Conservation (phyloP, 345 rosid species). For the Erodium maritimum region DNA sequence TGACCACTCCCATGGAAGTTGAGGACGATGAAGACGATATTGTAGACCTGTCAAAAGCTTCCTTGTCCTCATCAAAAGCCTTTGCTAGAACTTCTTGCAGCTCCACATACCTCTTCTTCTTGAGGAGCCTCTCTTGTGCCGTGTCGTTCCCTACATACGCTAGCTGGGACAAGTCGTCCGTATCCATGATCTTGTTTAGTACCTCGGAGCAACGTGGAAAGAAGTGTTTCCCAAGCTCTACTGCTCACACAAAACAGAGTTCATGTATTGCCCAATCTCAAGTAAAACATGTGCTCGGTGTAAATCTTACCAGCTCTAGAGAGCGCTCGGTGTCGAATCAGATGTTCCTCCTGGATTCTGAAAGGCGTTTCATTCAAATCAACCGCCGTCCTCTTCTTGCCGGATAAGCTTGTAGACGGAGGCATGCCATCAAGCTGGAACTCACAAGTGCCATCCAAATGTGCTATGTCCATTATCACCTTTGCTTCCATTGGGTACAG, state of each 20-base stretch:
- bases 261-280: neutral
- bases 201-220: conserved; percentile 69
- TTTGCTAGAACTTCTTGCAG: conserved; percentile 42
- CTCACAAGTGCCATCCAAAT: conserved; percentile 51
- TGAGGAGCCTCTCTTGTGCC: conserved; percentile 35
- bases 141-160: conserved; percentile 41
- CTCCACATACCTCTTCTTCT: conserved; percentile 46
- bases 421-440: conserved; percentile 37
- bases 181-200: conserved; percentile 67
- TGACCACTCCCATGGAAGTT: conserved; percentile 11
- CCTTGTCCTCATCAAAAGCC: conserved; percentile 58
- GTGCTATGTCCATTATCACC: conserved; percentile 53
- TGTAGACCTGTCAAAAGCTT: conserved; percentile 34
- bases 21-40: conserved; percentile 39
- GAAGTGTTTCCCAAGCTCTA: conserved; percentile 62
- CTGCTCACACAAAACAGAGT: conserved; percentile 21
- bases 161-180: conserved; percentile 40
- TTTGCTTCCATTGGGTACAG: conserved; percentile 78
- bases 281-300: neutral
- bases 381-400: conserved; percentile 30
- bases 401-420: conserved; percentile 12
- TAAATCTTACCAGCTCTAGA: conserved; percentile 48
- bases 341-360: conserved; percentile 57
- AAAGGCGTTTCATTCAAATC: conserved; percentile 63
- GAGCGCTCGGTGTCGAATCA: conserved; percentile 50